phyloP scores from a whole-genome alignment of 305 asterid genomes.

The Fraxinus baroniana region DNA sequence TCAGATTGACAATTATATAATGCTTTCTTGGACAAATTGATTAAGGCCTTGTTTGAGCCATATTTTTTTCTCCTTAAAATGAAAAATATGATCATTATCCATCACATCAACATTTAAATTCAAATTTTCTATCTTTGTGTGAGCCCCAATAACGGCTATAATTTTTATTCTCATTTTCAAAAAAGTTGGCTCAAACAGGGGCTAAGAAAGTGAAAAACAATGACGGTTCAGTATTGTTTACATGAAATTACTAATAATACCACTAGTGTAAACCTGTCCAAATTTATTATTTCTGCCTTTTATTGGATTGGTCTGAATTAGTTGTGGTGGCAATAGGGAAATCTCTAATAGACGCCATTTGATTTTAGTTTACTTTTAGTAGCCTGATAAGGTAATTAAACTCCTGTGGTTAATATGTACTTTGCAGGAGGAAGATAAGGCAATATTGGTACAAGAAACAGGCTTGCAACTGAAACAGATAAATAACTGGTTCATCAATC shows the following conservation, averaged over 20 bases:
- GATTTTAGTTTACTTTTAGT: background rate
- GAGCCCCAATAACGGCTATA: no score
- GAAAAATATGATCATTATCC: no score
- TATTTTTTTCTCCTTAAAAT: no score
- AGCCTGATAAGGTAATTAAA: background rate
- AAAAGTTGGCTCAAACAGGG: no score
- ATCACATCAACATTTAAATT: no score
- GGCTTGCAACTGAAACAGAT: constrained; percentile 47
- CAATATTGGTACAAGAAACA: constrained; percentile 42
- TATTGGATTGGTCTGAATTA: background rate
- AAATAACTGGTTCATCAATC: constrained; percentile 41
- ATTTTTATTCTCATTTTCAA: no score
- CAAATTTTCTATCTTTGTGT: no score
- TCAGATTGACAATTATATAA: background rate
- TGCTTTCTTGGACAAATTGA: background rate
- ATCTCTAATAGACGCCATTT: background rate
- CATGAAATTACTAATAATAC: background rate
- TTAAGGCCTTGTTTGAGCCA: no score
- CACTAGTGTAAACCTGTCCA: background rate
- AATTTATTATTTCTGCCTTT: background rate
- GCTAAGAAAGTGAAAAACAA: background rate
- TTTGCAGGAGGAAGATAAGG: constrained; percentile 50
- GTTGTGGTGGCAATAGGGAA: background rate
- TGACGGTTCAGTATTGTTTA: background rate
- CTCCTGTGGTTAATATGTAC: background rate